A percentile compares a stretch with the other conserved stretches of the same genome.
phyloP scores from a whole-genome alignment of 305 asterid species.

The Withania somnifera region DNA sequence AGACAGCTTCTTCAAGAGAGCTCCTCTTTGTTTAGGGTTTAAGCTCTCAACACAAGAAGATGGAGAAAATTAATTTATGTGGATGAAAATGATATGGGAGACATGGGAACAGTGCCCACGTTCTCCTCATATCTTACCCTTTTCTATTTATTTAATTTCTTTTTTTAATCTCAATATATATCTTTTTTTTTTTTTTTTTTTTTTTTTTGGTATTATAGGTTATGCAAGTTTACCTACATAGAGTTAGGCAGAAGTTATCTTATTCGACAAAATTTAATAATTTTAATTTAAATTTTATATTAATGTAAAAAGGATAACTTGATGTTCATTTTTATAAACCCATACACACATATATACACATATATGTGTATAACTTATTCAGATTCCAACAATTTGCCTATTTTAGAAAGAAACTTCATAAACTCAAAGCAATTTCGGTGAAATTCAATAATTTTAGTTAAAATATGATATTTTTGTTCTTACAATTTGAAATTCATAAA shows the following conservation, averaged over 20 bases:
- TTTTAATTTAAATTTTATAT: neutral
- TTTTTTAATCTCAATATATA: neutral
- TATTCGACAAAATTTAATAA: neutral
- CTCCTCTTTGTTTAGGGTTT: conserved; percentile 24
- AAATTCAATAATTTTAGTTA: neutral
- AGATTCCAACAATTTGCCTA: too few species aligned
- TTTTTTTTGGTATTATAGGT: neutral
- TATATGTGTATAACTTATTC: too few species aligned
- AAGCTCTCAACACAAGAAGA: conserved; percentile 75
- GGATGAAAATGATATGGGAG: conserved; percentile 30
- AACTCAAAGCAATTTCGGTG: neutral
- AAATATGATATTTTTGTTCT: neutral
- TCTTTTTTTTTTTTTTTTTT: too few species aligned
- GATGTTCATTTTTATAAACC: too few species aligned
- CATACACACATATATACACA: too few species aligned
- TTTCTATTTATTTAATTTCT: neutral
- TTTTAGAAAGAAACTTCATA: too few species aligned
- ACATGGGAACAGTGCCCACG: conserved; percentile 88
- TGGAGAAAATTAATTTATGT: conserved; percentile 26
- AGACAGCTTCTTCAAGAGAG: conserved; percentile 33
- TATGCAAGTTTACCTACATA: neutral
- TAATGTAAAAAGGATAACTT: too few species aligned
- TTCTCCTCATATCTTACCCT: conserved; percentile 47
- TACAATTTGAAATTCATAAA: neutral
- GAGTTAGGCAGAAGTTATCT: neutral